These are phyloP conservation scores for Wallacemonas sp. DNA, from an alignment of 208 protist species.

Conservation along the genomic window DNA sequence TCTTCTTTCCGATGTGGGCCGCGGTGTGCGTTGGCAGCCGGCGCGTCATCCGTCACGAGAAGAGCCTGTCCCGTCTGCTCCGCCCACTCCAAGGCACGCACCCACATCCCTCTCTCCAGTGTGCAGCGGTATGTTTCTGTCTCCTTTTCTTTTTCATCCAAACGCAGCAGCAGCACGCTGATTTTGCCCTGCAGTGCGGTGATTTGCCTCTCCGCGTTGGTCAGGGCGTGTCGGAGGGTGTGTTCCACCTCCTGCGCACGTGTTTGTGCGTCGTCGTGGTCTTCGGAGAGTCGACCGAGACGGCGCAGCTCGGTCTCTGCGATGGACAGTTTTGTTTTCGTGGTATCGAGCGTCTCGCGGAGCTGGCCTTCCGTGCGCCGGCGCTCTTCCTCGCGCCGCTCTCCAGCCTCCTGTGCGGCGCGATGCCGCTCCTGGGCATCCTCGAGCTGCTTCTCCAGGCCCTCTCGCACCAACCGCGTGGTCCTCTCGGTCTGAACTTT, in stretches of 20 bases:
- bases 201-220: conserved; percentile 22
- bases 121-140: conserved; percentile 47
- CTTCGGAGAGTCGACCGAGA: conserved; percentile 28
- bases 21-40: neutral
- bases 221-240: conserved; percentile 22
- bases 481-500: conserved; percentile 5
- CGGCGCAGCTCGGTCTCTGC: conserved; percentile 26
- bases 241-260: conserved; percentile 28
- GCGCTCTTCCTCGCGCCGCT: conserved; percentile 29
- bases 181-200: conserved; percentile 25
- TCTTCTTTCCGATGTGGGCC: neutral
- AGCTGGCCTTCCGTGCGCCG: conserved; percentile 20
- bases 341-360: neutral
- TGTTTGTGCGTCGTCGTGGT: conserved; percentile 6
- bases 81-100: conserved; percentile 12
- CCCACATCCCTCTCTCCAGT: conserved; percentile 44
- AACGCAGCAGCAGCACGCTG: conserved; percentile 22
- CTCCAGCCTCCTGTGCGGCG: conserved; percentile 17
- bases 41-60: neutral
- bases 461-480: neutral
- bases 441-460: neutral
- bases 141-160: conserved; percentile 48
- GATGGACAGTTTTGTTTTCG: conserved; percentile 25
- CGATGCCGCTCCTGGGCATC: conserved; percentile 17
- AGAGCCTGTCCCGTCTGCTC: neutral